phyloP scores from a whole-genome alignment of 495 filamentous ascomycete genomes.

The Tuber indicum region DNA sequence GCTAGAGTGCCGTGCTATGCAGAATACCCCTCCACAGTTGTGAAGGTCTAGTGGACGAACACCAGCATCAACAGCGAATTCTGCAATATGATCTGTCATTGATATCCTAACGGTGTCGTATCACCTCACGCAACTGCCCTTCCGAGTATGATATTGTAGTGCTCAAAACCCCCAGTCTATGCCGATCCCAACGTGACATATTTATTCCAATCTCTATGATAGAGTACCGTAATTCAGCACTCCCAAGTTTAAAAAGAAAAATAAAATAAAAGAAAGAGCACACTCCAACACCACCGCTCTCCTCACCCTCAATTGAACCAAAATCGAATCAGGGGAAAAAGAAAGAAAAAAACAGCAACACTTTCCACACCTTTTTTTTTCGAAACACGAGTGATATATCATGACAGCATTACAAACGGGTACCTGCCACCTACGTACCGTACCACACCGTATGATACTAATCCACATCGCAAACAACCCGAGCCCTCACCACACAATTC shows the following conservation, averaged over 20 bases:
- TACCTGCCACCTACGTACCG: not conserved
- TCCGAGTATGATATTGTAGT: not conserved
- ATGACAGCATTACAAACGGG: not conserved
- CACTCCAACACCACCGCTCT: not conserved
- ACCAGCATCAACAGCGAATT: not conserved
- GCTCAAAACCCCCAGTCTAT: not conserved
- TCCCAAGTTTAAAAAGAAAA: not conserved
- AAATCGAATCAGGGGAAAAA: not conserved
- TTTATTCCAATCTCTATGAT: not conserved
- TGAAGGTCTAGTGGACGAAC: not conserved
- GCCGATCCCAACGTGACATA: not conserved
- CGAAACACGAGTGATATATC: not conserved
- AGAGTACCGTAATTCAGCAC: not conserved
- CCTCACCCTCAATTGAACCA: not conserved
- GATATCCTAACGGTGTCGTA: not conserved
- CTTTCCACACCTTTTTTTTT: not conserved
- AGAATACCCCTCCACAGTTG: not conserved
- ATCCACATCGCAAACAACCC: constrained; percentile 24
- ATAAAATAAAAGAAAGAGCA: not conserved
- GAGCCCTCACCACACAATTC: constrained; percentile 32
- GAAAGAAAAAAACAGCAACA: not conserved
- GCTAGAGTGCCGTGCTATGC: not conserved
- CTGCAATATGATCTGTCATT: not conserved
- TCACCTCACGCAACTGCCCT: not conserved
- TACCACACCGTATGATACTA: not conserved